phyloP scores from a whole-genome alignment of 2,329 filamentous ascomycete species.

The Colletotrichum sp. region DNA sequence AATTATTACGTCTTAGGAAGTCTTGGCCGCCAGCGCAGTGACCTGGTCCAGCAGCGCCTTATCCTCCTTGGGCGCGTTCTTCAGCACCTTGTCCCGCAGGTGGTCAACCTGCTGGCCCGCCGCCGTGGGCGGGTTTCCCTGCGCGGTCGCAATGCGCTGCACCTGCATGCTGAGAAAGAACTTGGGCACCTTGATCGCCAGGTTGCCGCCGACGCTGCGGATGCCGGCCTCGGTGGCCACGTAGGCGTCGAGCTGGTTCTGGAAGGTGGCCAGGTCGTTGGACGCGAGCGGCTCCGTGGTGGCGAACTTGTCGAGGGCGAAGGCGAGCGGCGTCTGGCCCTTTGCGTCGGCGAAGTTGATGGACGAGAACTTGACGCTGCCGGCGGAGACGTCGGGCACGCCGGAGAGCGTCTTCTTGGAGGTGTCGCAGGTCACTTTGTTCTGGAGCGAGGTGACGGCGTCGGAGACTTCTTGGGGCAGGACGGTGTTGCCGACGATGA shows the following conservation, averaged over 20 bases:
- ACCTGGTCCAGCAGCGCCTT: conserved; percentile 58
- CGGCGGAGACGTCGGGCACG: conserved; percentile 63
- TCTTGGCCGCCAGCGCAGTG: conserved; percentile 32
- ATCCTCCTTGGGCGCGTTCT: conserved; percentile 56
- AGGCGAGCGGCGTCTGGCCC: conserved; percentile 52
- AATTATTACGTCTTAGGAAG: neutral
- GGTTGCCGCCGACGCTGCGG: conserved; percentile 54
- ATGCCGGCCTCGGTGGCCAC: conserved; percentile 65
- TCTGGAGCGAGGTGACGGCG: conserved; percentile 44
- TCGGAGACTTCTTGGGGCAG: conserved; percentile 57
- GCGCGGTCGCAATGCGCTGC: conserved; percentile 62
- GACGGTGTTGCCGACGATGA: conserved; percentile 53
- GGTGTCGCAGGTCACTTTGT: conserved; percentile 53
- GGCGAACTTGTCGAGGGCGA: conserved; percentile 58
- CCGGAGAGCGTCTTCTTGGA: conserved; percentile 51
- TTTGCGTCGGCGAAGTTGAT: conserved; percentile 60
- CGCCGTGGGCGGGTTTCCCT: conserved; percentile 58
- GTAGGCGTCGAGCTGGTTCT: conserved; percentile 60
- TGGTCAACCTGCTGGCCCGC: conserved; percentile 61
- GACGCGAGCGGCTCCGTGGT: conserved; percentile 53
- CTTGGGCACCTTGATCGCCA: conserved; percentile 66
- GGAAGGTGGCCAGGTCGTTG: conserved; percentile 55
- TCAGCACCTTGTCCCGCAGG: conserved; percentile 60
- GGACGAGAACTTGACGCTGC: conserved; percentile 52
- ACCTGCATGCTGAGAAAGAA: conserved; percentile 68